Percentiles rank a stretch among this genome's conserved stretches.
Evolutionary conservation across 2,329 filamentous ascomycete genomes (phyloP).

Genomic region (Claviceps spartinae): DNA sequence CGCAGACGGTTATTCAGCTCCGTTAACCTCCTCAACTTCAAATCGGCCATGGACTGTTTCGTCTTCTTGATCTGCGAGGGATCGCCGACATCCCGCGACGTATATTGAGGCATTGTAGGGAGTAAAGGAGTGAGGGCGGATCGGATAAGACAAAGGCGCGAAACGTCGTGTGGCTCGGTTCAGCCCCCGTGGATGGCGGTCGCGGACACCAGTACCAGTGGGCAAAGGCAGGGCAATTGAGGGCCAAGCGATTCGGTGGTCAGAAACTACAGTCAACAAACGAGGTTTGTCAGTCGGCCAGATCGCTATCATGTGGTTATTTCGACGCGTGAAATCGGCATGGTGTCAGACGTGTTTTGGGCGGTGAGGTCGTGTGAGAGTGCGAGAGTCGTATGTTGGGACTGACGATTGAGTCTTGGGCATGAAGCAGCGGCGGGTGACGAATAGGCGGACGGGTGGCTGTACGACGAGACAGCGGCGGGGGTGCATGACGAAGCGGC

Average conservation of each 20-base stretch:
- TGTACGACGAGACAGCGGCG: neutral
- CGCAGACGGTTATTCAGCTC: slow-evolving; percentile 93
- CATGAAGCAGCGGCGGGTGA: neutral
- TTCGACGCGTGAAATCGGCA: neutral
- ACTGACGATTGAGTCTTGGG: neutral
- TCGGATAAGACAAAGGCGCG: neutral
- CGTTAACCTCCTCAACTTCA: slow-evolving; percentile 90
- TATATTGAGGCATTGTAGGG: slow-evolving; percentile 49
- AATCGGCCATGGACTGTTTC: slow-evolving; percentile 98
- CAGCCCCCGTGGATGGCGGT: neutral
- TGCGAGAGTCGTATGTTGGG: neutral
- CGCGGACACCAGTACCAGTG: neutral
- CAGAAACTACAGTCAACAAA: neutral
- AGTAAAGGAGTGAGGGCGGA: slow-evolving; percentile 4
- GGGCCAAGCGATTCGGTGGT: neutral
- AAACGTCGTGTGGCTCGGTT: neutral
- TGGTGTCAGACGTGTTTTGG: no score
- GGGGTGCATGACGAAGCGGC: neutral
- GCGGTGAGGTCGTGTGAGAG: no score
- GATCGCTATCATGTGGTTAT: neutral
- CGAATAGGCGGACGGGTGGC: neutral
- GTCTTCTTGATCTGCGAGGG: slow-evolving; percentile 69
- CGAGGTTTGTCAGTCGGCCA: neutral
- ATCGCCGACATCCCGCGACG: slow-evolving; percentile 53
- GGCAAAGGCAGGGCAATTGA: neutral